Conservation (phyloP, 768 basidiomycete species). For the Pisolithus orientalis region DNA sequence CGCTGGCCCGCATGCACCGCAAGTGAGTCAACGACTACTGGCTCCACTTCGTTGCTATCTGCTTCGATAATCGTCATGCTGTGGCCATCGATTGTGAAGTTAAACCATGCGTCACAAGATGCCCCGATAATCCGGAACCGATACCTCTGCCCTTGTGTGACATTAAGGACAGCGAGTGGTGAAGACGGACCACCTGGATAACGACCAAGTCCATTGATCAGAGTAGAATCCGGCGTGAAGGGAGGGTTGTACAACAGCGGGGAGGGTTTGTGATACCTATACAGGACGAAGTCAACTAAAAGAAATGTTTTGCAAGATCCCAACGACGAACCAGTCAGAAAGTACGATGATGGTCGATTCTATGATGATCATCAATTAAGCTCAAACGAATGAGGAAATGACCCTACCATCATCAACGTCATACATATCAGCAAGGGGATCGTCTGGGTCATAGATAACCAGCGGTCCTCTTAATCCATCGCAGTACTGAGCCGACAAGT, state of each 20-base stretch:
- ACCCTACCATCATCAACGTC: slow-evolving; percentile 38
- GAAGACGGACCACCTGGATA: slow-evolving; percentile 25
- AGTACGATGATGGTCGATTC: slow-evolving; percentile 40
- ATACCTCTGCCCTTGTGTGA: slow-evolving; percentile 10
- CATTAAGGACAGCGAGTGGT: slow-evolving; percentile 26
- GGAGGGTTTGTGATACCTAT: slow-evolving; percentile 17
- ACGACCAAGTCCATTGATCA: slow-evolving; percentile 49
- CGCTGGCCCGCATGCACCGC: slow-evolving; percentile 32
- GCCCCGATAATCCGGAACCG: slow-evolving; percentile 25
- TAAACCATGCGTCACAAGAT: slow-evolving; percentile 13
- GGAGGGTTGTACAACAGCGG: background rate
- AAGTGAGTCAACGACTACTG: slow-evolving; percentile 28
- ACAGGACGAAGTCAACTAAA: background rate
- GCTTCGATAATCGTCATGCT: slow-evolving; percentile 30
- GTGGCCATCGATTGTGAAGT: slow-evolving; percentile 15
- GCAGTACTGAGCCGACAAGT: slow-evolving; percentile 33
- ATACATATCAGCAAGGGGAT: slow-evolving; percentile 32
- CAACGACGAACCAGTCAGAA: slow-evolving; percentile 26
- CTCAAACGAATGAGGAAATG: background rate
- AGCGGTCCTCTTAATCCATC: slow-evolving; percentile 25
- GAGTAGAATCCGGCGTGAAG: slow-evolving; percentile 18
- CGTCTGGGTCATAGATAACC: slow-evolving; percentile 37
- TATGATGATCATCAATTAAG: slow-evolving; percentile 3
- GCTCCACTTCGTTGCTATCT: slow-evolving; percentile 24
- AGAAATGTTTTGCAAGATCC: background rate